Evolutionary conservation across 139 green algal genomes (phyloP).

Genomic region (Coccomyxa sp.): DNA sequence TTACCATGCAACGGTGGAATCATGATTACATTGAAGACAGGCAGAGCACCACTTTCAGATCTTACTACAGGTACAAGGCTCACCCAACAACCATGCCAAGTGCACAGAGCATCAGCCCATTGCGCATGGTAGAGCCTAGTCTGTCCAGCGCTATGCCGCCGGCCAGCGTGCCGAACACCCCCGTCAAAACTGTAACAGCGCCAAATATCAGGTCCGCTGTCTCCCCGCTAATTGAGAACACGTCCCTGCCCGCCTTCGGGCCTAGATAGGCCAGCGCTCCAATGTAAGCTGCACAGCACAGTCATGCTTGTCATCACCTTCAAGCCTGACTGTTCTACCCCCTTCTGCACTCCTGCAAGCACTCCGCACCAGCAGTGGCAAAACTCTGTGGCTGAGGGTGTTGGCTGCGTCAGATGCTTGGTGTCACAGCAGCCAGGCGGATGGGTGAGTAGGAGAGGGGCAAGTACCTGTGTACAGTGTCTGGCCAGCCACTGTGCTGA

Average conservation of each 20-base stretch:
- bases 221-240: slow-evolving; percentile 50
- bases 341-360: no score
- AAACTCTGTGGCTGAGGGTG: no score
- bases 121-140: slow-evolving; percentile 59
- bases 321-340: background rate
- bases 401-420: no score
- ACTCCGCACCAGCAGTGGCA: no score
- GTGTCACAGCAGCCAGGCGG: no score
- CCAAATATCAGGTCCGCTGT: slow-evolving; percentile 84
- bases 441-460: background rate
- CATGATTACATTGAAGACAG: no score
- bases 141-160: slow-evolving; percentile 79
- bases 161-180: slow-evolving; percentile 23
- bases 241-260: slow-evolving; percentile 51
- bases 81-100: slow-evolving; percentile 37
- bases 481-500: background rate
- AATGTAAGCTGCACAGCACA: slow-evolving; percentile 48
- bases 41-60: no score
- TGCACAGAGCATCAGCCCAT: slow-evolving; percentile 58
- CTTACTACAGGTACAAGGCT: background rate
- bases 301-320: slow-evolving; percentile 44
- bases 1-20: background rate
- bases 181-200: slow-evolving; percentile 80
- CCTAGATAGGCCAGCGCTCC: slow-evolving; percentile 81
- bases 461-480: slow-evolving; percentile 24